Evolutionary conservation across 23 red algal species (phyloP), one percentile per base, ranked within the genome.

Genomic region (Gracilaria vermiculophylla): DNA sequence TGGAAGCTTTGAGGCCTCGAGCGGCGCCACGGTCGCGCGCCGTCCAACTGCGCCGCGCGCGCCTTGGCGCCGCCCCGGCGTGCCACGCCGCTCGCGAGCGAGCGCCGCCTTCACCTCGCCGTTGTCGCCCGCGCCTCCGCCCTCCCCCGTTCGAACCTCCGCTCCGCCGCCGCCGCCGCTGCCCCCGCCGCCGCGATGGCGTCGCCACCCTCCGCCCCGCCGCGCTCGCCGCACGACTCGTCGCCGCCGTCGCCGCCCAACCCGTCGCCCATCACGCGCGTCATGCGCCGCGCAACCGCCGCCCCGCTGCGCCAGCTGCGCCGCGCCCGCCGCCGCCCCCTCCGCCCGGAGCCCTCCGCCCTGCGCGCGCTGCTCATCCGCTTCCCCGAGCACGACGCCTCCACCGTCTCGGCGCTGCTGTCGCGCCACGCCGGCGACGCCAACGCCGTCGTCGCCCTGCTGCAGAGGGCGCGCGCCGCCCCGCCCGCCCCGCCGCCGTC

Each of bases 341-440:
- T 48, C 12, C 36, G 67, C 12, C 36, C 67, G 0, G 27, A 64
- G 14, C 67, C 67, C 5, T 25, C 67, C 36, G 67, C 67, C 8
- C 42, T 73, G 67, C 67, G 67, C 67, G 67, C 39, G 20, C 67
- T 73, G 0, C 81, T 86, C 27, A 57, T 86, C 81, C 54, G 61
- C 66, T 86, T 71, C 29, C 81, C 81, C 12, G 81, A 86, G 66
- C 81, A 86, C 48, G 81, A 86, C 28, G 81, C 81, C 45, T 57
- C 81, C 62, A 86, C 81, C 66, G 81, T 86, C 25, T 25, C 81
- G 33, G 66, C 81, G 23, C 62, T 86, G 43, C 49, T 86, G 17
- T 8, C 60, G 16, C 81, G 66, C 12, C 61, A 72, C 36, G 12
- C 48, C 15, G 81, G 81, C 52, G 81, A 86, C 15, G 50, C 34